Base-by-base conservation (phyloP, 441 rosid species). In the Theobroma grandiflorum region DNA sequence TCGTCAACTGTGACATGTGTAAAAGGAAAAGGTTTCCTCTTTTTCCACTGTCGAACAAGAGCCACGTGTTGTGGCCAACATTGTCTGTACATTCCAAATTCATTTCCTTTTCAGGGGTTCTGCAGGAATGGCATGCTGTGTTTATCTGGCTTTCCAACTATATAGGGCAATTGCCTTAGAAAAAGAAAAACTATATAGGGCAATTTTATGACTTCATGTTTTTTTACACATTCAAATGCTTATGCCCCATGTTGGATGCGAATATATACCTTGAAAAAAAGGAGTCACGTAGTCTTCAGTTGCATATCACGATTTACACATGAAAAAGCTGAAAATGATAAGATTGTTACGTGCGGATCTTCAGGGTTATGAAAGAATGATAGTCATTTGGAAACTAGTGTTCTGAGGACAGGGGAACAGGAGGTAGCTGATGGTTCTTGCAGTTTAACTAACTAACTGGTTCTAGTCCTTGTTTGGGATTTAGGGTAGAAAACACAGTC, bases 1-100 rank as follows among this genome's bases (percentile, higher is more conserved):
- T 78, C 59, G 70, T 82, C 82, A 81, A 81, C 79, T 26, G 69
- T 43, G 66, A 71, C 86, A 79, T 80, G 59, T 72, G 85, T 77
- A 77, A 70, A 31, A 40, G 72, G 42, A n/a, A 58, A 75, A 40
- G 5, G 50, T 35, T 14, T 26, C 20, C 52, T 38, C 64, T 62
- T 72, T 77, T 65, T 42, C 14, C 35, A 40, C 72, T 57, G 70
- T 16, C 75, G 20, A 52, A 55, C 57, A 18, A 42, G 80, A 74
- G 80, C 35, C 80, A 42, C 53, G 76, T 42, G 50, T 42, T 40
- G 52, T 26, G 35, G n/a, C 53, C 33, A 20, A 18, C 77, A n/a
- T 49, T 58, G 33, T 74, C 40, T 74, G 33, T 6, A 12, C 35
- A 11, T 37, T 72, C 49, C 33, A 53, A 72, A 53, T 35, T 37